phyloP scores from a whole-genome alignment of 2,329 filamentous ascomycete genomes.

The Colletotrichum abscissum region DNA sequence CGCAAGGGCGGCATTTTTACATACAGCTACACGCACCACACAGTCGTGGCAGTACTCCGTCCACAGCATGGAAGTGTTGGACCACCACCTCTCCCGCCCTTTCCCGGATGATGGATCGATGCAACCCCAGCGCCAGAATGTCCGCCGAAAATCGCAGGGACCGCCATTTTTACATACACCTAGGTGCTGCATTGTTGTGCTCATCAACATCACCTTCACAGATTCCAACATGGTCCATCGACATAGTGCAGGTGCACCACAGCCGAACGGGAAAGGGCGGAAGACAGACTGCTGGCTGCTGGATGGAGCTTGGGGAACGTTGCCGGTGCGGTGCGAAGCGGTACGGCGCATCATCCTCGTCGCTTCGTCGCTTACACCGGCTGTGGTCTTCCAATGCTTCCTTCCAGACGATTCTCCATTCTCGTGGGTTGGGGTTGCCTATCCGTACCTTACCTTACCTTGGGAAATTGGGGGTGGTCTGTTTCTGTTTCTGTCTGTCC shows the following conservation, averaged over 20 bases:
- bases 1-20: conserved; percentile 17
- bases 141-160: conserved; percentile 25
- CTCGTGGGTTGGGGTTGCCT: background rate
- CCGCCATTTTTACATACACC: background rate
- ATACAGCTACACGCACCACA: too few species aligned
- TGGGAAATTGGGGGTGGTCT: background rate
- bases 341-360: conserved; percentile 2
- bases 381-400: conserved; percentile 8
- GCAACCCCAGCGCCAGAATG: conserved; percentile 19
- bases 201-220: background rate
- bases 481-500: background rate
- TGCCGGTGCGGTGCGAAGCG: background rate
- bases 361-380: background rate
- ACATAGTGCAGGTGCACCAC: background rate
- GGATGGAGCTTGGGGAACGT: conserved; percentile 8
- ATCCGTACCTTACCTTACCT: too few species aligned
- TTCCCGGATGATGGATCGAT: conserved; percentile 4
- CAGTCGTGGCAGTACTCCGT: too few species aligned
- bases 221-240: background rate
- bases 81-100: background rate
- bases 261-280: background rate
- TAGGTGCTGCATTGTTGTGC: background rate
- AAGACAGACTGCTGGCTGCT: background rate
- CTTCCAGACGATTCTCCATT: conserved; percentile 32
- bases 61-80: conserved; percentile 20